phyloP scores from a whole-genome alignment of 2,329 filamentous ascomycete species.

The Epichloe scottii region DNA sequence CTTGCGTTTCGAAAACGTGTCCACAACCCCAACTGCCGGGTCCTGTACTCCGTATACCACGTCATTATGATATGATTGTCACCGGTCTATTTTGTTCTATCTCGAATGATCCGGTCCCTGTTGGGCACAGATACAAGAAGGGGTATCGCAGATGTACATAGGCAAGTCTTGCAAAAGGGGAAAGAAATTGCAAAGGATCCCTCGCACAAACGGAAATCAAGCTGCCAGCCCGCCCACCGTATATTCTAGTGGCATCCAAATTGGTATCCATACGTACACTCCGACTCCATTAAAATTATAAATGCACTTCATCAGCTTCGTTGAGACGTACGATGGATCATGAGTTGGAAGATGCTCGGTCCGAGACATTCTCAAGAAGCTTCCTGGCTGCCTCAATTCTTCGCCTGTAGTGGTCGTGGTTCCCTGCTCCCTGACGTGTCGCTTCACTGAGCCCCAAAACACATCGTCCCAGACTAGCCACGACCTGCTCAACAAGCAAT shows the following conservation, averaged over 20 bases:
- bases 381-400: slow-evolving; percentile 63
- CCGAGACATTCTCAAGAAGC: slow-evolving; percentile 42
- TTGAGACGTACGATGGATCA: neutral
- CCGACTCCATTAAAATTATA: neutral
- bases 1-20: slow-evolving; percentile 1
- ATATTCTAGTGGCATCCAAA: no score
- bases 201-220: neutral
- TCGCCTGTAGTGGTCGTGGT: slow-evolving; percentile 51
- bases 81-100: neutral
- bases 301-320: neutral
- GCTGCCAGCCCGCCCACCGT: neutral
- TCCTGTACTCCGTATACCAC: neutral
- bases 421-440: slow-evolving; percentile 42
- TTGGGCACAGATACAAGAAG: slow-evolving; percentile 9
- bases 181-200: neutral
- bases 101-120: neutral
- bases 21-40: neutral
- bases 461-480: slow-evolving; percentile 47
- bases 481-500: slow-evolving; percentile 44
- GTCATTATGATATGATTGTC: neutral
- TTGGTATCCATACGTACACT: no score
- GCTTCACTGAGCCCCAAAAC: slow-evolving; percentile 45
- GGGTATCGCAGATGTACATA: slow-evolving; percentile 16
- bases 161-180: neutral
- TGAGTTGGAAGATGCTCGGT: neutral